These are phyloP conservation scores for Pseudocercospora ulei DNA, from an alignment of 2,329 filamentous ascomycete species.

Conservation along the genomic window DNA sequence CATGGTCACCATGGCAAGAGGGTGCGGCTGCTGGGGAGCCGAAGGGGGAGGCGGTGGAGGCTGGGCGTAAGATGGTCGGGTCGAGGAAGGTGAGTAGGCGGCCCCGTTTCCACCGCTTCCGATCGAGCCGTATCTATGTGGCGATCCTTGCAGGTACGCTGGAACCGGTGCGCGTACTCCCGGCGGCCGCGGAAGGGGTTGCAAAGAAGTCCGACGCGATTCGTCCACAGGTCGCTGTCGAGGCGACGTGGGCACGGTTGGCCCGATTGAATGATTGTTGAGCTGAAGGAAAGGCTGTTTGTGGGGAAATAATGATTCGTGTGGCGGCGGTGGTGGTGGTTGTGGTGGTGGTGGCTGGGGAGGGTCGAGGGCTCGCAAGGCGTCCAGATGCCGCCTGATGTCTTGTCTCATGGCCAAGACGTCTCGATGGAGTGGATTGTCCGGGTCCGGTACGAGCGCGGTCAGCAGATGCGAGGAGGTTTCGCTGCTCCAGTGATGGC, in stretches of 20 bases:
- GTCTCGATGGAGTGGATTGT: constrained; percentile 70
- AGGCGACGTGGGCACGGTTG: constrained; percentile 60
- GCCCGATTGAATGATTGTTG: constrained; percentile 23
- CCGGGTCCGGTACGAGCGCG: constrained; percentile 61
- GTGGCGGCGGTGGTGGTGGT: constrained; percentile 36
- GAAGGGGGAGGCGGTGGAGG: constrained; percentile 51
- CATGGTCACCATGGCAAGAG: constrained; percentile 47
- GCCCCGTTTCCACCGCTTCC: constrained; percentile 50
- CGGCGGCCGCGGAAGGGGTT: constrained; percentile 44
- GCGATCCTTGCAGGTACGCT: constrained; percentile 67
- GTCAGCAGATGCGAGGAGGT: constrained; percentile 65
- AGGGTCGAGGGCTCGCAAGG: constrained; percentile 47
- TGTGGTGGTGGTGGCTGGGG: constrained; percentile 36
- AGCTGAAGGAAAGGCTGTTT: constrained; percentile 39
- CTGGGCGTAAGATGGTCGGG: constrained; percentile 49
- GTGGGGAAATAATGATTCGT: constrained; percentile 46
- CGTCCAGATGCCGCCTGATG: constrained; percentile 52
- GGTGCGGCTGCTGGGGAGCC: constrained; percentile 53
- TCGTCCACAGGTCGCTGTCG: constrained; percentile 81
- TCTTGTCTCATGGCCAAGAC: constrained; percentile 53
- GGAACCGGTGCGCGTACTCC: constrained; percentile 70
- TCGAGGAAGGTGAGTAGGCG: constrained; percentile 59
- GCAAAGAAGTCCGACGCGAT: constrained; percentile 59
- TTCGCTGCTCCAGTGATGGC: constrained; percentile 73
- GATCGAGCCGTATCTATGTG: constrained; percentile 80